Evolutionary conservation across 2,329 filamentous ascomycete species (phyloP), one percentile per base, ranked within the genome.

Genomic region (Trichoderma atroviride): DNA sequence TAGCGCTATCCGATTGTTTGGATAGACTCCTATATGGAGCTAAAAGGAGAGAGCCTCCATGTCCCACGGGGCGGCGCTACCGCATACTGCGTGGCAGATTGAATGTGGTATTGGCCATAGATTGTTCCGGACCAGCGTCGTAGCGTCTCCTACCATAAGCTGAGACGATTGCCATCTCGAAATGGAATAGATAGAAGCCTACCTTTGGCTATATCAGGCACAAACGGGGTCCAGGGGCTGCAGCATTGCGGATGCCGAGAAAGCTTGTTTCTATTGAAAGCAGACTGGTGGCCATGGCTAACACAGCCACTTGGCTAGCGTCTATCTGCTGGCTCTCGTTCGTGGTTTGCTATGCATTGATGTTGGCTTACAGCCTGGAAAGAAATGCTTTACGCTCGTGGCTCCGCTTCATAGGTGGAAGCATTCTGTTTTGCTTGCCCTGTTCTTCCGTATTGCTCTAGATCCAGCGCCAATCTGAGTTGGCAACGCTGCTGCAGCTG

Each of bases 61-160:
- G 6, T 43, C 57, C n/a, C 33, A 67, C 22, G 55, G 55, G 63
- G 63, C 29, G 24, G 55, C 40, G 29, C 35, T 50, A 47, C 55
- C 55, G 10, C 40, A 50, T n/a, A 29, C 24, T n/a, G 55, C 55
- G 63, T 67, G n/a, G 55, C 63, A 59, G 55, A 40, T 67, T 67
- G 63, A 52, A 47, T 50, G 63, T 59, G 27, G 55, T 58, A 52
- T 35, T 52, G 37, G 40, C 19, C 40, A 52, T 67, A 22, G 40
- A 59, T 67, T 4, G 63, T 52, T 59, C 55, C 55, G 63, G 29
- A 58, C 55, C 63, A 67, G n/a, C 11, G 40, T 43, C 35, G 33
- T 27, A 66, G 53, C 27, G 29, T 57, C 53, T 27, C 29, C 35
- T 29, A 24, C 29, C 53, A 52, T 13, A 31, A 58, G 55, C 40